Evolutionary conservation across 1,284 basidiomycete genomes (phyloP).

Genomic region (Malassezia equina): DNA sequence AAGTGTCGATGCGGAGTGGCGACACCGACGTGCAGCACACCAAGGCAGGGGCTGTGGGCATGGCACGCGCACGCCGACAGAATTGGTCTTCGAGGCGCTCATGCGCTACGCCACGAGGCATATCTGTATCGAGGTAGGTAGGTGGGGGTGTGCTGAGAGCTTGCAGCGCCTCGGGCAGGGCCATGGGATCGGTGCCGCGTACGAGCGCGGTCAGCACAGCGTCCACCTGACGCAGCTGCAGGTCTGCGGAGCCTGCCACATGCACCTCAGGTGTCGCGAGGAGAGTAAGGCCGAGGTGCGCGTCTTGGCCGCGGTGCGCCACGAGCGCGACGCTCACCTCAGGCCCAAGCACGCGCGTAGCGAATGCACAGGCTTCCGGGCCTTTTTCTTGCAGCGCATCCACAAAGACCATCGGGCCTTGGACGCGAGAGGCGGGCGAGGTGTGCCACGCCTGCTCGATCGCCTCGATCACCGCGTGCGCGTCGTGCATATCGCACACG

Average conservation of each 20-base stretch:
- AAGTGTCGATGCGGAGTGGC: slow-evolving; percentile 9
- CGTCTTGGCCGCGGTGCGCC: neutral
- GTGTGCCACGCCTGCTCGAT: neutral
- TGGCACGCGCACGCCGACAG: slow-evolving; percentile 22
- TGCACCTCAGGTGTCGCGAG: slow-evolving; percentile 25
- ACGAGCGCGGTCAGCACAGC: slow-evolving; percentile 23
- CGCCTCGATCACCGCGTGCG: neutral
- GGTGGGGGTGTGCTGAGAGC: slow-evolving; percentile 17
- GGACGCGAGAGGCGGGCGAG: neutral
- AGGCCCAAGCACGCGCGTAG: neutral
- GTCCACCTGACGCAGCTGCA: slow-evolving; percentile 25
- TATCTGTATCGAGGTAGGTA: slow-evolving; percentile 17
- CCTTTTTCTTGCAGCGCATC: neutral
- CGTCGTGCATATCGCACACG: neutral
- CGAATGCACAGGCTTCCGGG: neutral
- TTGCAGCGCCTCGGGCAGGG: neutral
- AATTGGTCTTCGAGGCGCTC: slow-evolving; percentile 33
- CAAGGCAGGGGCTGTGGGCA: slow-evolving; percentile 28
- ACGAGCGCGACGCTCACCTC: neutral
- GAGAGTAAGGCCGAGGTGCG: neutral
- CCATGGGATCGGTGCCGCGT: neutral
- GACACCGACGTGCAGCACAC: slow-evolving; percentile 31
- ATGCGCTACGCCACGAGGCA: slow-evolving; percentile 21
- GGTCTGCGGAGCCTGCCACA: slow-evolving; percentile 21
- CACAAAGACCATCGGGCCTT: neutral